Percentiles rank a stretch among this genome's conserved stretches.
These are phyloP conservation scores for Globisporangium barbulae DNA, from an alignment of 352 stramenopile genomes.

Conservation along the genomic window DNA sequence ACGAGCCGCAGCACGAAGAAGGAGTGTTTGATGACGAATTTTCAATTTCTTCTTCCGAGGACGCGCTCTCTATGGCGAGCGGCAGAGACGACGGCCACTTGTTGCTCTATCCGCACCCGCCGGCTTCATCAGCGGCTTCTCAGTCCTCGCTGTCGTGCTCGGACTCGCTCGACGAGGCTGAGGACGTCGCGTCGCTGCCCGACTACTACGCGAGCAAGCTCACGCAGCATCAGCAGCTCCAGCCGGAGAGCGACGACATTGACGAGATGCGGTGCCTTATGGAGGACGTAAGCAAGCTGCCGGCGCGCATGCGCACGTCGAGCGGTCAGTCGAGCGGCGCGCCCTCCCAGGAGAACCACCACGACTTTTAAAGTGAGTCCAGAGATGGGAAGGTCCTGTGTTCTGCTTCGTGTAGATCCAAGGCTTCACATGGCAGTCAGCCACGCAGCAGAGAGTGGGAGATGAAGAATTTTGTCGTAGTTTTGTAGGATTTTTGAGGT, in stretches of 20 bases:
- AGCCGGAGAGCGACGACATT: constrained; percentile 29
- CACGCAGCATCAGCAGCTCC: constrained; percentile 10
- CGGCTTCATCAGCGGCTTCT: neutral
- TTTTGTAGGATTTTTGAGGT: no score
- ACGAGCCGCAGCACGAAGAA: constrained; percentile 11
- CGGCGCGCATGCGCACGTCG: constrained; percentile 44
- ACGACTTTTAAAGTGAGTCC: constrained; percentile 29
- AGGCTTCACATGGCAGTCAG: no score
- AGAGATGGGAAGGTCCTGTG: no score
- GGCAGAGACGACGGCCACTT: constrained; percentile 7
- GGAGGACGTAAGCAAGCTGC: constrained; percentile 42
- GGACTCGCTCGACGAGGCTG: constrained; percentile 13
- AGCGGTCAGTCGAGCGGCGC: constrained; percentile 54
- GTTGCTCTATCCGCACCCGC: neutral
- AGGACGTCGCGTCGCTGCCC: constrained; percentile 18
- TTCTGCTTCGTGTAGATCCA: no score
- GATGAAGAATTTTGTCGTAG: no score
- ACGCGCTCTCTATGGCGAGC: constrained; percentile 13
- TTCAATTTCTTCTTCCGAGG: constrained; percentile 16
- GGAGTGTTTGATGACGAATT: constrained; percentile 14
- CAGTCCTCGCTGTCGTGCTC: neutral
- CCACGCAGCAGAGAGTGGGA: no score
- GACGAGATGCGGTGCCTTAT: constrained; percentile 55
- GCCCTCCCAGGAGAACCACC: constrained; percentile 45
- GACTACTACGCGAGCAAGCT: constrained; percentile 1